Evolutionary conservation across 768 basidiomycete genomes (phyloP).

Genomic region (Suillus subalutaceus): DNA sequence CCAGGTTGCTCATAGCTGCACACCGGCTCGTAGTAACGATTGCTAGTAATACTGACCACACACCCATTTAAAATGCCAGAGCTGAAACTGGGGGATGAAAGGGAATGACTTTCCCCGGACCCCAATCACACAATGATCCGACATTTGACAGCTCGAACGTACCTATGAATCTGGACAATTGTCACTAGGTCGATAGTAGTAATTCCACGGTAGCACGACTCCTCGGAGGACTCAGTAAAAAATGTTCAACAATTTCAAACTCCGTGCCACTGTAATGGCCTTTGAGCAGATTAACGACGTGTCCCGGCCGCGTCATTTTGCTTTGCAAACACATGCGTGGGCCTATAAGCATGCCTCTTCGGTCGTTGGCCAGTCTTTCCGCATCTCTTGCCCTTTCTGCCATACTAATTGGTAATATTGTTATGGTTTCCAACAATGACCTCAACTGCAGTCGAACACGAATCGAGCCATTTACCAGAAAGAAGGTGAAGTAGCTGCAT

Average conservation of each 20-base stretch:
- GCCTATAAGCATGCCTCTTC: no score
- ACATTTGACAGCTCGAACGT: neutral
- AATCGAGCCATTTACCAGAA: conserved; percentile 11
- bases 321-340: no score
- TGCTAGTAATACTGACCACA: neutral
- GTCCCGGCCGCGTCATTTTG: no score
- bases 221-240: no score
- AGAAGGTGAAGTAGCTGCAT: no score
- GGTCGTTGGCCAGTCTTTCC: no score
- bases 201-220: conserved; percentile 29
- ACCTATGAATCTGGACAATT: neutral
- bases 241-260: no score
- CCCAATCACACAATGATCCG: neutral
- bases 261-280: no score
- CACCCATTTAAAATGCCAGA: neutral
- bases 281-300: no score
- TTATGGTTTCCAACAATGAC: conserved; percentile 9
- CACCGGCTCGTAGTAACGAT: neutral
- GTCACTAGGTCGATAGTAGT: conserved; percentile 31
- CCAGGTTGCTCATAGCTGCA: neutral
- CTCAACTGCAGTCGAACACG: conserved; percentile 15
- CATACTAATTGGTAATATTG: no score
- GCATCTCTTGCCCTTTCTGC: no score
- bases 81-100: neutral
- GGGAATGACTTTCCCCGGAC: neutral